Evolutionary conservation across 139 green algal species (phyloP), one percentile per base, ranked within the genome.

Genomic region (Chlorella sorokiniana): DNA sequence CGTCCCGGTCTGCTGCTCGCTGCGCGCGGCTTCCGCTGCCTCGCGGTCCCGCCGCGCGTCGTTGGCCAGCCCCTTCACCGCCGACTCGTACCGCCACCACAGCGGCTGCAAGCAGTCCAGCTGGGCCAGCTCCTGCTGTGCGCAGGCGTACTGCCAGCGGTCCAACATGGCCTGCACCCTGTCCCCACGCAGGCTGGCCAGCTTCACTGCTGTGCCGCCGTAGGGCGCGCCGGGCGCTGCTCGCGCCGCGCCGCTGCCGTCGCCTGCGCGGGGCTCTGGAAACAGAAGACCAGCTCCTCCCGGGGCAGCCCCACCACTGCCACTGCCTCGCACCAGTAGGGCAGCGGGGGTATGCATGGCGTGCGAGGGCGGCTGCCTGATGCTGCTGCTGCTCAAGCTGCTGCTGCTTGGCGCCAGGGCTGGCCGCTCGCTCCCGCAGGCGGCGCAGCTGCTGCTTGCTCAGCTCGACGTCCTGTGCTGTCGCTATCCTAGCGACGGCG

Each of bases 271-370:
- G 59, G n/a, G 0, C 59, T 81, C 29, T 45, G 75, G 41, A 81
- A 81, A 41, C 75, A 72, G n/a, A 81, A 81, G 16, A 71, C 75
- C 29, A 81, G 56, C 75, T 70, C 4, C 16, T 61, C 75, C 3
- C 37, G 23, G 42, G 75, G 59, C 20, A 72, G 59, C 5, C 75
- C 75, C 1, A 81, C 40, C 41, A 81, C 75, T 22, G 59, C 41
- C 51, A 81, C 75, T 16, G 35, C 40, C 7, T 59, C 75, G 29
- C 41, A 70, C 75, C 75, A 81, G 59, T 72, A 81, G 20, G 75
- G 75, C 56, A 81, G 75, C 27, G 73, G 73, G 1, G 51, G 54
- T 23, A 79, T 51, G 73, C 52, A n/a, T 5, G 44, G 69, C 44
- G 18, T 5, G 48, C 48, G 48, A 11, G 3, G 33, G 7, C 48